phyloP scores from a whole-genome alignment of 176 grass and related monocot species.

The Bromus sterilis region DNA sequence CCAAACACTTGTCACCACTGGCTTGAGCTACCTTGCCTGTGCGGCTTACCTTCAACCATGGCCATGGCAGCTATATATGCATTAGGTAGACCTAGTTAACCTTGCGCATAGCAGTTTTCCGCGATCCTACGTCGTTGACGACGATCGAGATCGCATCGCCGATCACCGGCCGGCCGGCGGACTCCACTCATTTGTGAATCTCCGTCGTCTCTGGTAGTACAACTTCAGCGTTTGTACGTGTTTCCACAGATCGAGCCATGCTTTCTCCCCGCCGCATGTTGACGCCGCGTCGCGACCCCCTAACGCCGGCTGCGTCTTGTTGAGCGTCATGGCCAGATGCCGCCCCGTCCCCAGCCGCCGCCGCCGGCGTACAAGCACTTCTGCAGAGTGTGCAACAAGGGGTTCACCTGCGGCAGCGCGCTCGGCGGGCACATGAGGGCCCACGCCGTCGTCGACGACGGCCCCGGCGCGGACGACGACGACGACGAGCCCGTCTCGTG shows the following conservation, averaged over 20 bases:
- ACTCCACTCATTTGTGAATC: conserved; percentile 6
- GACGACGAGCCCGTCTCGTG: conserved; percentile 9
- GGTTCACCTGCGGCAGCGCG: conserved; percentile 67
- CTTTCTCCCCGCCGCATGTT: not conserved
- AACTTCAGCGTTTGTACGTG: not conserved
- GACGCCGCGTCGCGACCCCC: not conserved
- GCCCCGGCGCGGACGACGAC: not conserved
- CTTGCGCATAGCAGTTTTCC: not conserved
- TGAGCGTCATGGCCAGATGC: conserved; percentile 36
- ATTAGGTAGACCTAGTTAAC: not conserved
- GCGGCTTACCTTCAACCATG: not conserved
- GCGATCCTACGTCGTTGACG: not conserved
- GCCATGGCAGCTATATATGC: conserved; percentile 13
- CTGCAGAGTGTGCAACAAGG: conserved; percentile 85
- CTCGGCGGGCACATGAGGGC: conserved; percentile 92
- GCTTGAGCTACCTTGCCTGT: not conserved
- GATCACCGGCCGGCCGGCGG: too few relatives aligned
- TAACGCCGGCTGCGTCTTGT: not conserved
- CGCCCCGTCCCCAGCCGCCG: not conserved
- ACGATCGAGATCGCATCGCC: not conserved
- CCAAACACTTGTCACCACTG: conserved; percentile 27
- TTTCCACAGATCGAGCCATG: not conserved
- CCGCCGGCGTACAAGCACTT: conserved; percentile 54
- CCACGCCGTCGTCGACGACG: conserved; percentile 48
- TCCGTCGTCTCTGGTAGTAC: conserved; percentile 9